A percentile compares a stretch with the other conserved stretches of the same genome.
Evolutionary conservation across 192 early-diverging fungal genomes (phyloP).

Genomic region (Mortierella alpina): DNA sequence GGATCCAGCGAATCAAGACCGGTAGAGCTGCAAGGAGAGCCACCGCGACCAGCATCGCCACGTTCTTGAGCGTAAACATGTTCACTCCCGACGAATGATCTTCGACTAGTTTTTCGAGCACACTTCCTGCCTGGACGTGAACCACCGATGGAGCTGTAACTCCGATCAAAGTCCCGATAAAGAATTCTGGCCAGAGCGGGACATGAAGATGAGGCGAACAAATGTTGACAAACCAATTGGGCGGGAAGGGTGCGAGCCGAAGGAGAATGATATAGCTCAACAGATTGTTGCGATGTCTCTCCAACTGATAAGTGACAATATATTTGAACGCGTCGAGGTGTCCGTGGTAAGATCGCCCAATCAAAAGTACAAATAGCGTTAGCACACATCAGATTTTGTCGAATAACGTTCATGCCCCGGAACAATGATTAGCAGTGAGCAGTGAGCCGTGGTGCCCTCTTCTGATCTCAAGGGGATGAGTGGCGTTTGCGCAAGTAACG

Average conservation of each 20-base stretch:
- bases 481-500: too few relatives aligned
- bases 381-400: too few relatives aligned
- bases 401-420: too few relatives aligned
- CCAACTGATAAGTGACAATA: neutral
- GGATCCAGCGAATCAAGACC: constrained; percentile 53
- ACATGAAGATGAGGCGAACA: constrained; percentile 68
- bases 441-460: too few relatives aligned
- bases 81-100: constrained; percentile 49
- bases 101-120: constrained; percentile 62
- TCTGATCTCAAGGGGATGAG: too few relatives aligned
- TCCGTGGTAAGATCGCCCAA: too few relatives aligned
- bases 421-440: too few relatives aligned
- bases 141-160: constrained; percentile 64
- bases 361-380: too few relatives aligned
- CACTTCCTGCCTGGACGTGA: constrained; percentile 68
- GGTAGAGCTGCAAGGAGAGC: constrained; percentile 60
- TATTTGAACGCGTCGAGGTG: neutral
- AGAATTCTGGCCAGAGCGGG: constrained; percentile 59
- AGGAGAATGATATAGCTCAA: constrained; percentile 70
- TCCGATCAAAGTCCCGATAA: constrained; percentile 67
- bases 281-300: constrained; percentile 63
- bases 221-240: constrained; percentile 71
- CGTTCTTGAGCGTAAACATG: constrained; percentile 59
- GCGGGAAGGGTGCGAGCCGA: constrained; percentile 65
- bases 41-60: constrained; percentile 57